Base-by-base conservation (phyloP, 164 flowering plant genomes). In the Santalum album region DNA sequence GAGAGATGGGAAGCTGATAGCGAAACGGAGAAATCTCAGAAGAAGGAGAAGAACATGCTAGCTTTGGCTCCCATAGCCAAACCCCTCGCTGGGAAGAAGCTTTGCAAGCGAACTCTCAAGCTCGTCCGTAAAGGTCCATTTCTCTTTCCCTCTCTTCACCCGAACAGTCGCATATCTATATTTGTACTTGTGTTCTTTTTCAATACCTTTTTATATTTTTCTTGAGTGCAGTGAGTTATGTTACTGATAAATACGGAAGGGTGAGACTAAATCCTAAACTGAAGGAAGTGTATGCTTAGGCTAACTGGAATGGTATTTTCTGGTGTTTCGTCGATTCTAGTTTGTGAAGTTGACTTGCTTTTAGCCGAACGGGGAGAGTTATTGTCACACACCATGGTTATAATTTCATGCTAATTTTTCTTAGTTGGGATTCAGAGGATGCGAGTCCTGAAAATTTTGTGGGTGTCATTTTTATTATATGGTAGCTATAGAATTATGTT, bases 61-160 rank as follows among this genome's bases (percentile, higher is more conserved):
- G 75, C 81, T 51, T 42, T 88, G 2, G 78, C 98, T 32, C 96
- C 96, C 24, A 91, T 91, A 2, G 96, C 98, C 19, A 83, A 81
- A 57, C 98, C 96, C 26, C 82, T 91, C 17, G 95, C 96, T 10
- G 96, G 92, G 27, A 86, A 88, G 57, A 88, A 84, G 78, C 87
- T 88, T 46, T 70, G 72, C 77, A 88, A 84, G 65, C 75, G 70
- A 38, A 78, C 92, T 54, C 78, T 84, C 65, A 91, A 91, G 66
- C 90, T 88, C 48, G 90, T 91, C 52, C 82, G 96, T 35, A 76
- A 59, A 78, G 98, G 96, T 87, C 61, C 12, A 4, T 44, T 21
- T 20, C 32, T 2, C n/a, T n/a, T n/a, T 43, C 17, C 11, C 16
- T 15, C 16, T 40, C 49, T 29, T 29, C 9, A 29, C 9, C 6